Conservation (phyloP, 768 basidiomycete genomes). For the Termitomyces sp. region DNA sequence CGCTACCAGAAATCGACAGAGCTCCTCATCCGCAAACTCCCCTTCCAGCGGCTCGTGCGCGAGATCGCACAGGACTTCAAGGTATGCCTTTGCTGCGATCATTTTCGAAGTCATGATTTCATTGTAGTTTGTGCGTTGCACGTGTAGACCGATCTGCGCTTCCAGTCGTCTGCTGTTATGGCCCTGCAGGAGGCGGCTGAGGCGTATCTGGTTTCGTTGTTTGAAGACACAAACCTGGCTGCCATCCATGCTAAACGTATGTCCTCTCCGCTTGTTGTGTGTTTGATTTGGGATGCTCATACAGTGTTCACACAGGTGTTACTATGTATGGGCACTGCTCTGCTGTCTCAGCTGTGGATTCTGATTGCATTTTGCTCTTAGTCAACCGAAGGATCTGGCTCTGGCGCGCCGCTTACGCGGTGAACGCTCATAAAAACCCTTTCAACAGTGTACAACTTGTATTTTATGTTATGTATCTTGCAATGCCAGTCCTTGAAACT, state of each 20-base stretch:
- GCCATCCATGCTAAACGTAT: conserved; percentile 18
- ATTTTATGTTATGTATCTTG: conserved; percentile 6
- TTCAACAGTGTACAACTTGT: conserved; percentile 5
- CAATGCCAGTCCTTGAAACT: neutral
- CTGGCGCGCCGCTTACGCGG: conserved; percentile 18
- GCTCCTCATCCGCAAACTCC: conserved; percentile 78
- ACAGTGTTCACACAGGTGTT: conserved; percentile 9
- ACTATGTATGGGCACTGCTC: conserved; percentile 13
- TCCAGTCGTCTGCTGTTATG: conserved; percentile 18
- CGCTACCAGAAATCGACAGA: conserved; percentile 83
- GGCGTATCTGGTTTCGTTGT: conserved; percentile 16
- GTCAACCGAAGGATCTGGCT: conserved; percentile 18
- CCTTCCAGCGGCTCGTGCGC: conserved; percentile 79
- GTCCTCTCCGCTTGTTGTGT: neutral
- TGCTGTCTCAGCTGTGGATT: neutral
- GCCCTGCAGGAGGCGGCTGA: conserved; percentile 18
- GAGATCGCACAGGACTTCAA: conserved; percentile 63
- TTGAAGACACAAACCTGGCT: conserved; percentile 17
- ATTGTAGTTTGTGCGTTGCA: too few relatives aligned
- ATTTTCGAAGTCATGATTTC: too few relatives aligned
- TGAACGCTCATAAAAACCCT: conserved; percentile 12
- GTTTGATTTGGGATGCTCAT: neutral
- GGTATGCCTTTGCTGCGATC: too few relatives aligned
- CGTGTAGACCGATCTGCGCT: conserved; percentile 17
- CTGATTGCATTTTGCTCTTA: conserved; percentile 6